Percentiles rank a stretch among this genome's conserved stretches.
Evolutionary conservation across 106 monocot genomes (phyloP).

Genomic region (Phalaenopsis aphrodite): DNA sequence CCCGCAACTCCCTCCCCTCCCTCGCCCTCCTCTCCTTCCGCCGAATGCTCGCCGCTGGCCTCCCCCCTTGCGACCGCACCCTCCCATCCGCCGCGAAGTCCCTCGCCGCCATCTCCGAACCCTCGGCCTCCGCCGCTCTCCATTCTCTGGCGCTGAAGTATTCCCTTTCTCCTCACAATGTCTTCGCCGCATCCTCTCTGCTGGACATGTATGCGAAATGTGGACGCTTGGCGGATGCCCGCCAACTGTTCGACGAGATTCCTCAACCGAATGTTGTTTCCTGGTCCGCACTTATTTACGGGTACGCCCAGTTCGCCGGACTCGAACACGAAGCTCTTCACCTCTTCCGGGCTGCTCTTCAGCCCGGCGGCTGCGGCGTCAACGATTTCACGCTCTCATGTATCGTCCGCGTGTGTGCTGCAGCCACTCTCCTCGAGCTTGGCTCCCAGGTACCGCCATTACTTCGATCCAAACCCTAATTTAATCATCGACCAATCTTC

Average conservation of each 20-base stretch:
- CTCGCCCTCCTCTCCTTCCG: constrained; percentile 37
- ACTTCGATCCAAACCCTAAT: no score
- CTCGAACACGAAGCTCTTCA: constrained; percentile 20
- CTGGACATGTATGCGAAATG: constrained; percentile 66
- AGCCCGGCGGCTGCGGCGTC: constrained; percentile 7
- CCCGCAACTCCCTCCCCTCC: constrained; percentile 47
- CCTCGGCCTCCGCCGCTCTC: constrained; percentile 16
- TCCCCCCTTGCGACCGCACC: constrained; percentile 39
- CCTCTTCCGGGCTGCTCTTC: constrained; percentile 40
- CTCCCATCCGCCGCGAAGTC: constrained; percentile 46
- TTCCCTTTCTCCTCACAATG: constrained; percentile 14
- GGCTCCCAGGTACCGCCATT: constrained; percentile 21
- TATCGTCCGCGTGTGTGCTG: constrained; percentile 38
- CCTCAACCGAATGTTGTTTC: constrained; percentile 54
- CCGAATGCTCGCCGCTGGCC: constrained; percentile 27
- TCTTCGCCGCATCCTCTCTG: constrained; percentile 47
- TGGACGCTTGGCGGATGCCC: constrained; percentile 21
- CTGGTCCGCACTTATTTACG: constrained; percentile 62
- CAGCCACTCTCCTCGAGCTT: constrained; percentile 42
- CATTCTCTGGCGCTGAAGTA: constrained; percentile 40
- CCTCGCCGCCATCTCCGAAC: constrained; percentile 24
- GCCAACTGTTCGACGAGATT: constrained; percentile 53
- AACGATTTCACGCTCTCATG: constrained; percentile 67
- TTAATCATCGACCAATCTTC: not conserved
- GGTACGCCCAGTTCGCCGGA: constrained; percentile 34